These are phyloP conservation scores for Suillus lakei DNA, from an alignment of 768 basidiomycete species.

Conservation along the genomic window DNA sequence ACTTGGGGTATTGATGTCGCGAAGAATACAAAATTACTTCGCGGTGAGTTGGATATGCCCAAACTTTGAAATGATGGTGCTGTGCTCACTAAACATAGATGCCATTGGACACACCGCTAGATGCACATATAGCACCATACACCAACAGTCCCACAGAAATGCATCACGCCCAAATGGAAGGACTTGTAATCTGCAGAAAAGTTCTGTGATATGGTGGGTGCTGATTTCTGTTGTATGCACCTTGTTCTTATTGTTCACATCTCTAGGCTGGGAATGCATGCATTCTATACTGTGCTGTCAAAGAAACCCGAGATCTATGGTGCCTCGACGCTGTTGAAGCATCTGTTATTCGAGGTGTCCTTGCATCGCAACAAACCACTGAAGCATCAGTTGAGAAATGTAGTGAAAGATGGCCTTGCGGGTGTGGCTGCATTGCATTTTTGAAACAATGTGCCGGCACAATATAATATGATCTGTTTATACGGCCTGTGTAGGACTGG, in stretches of 20 bases:
- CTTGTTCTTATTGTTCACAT: slow-evolving; percentile 11
- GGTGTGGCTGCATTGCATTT: slow-evolving; percentile 28
- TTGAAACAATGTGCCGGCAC: too few relatives aligned
- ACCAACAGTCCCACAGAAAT: slow-evolving; percentile 47
- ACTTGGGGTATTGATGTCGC: slow-evolving; percentile 56
- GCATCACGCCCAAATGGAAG: slow-evolving; percentile 43
- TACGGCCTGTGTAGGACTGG: too few relatives aligned
- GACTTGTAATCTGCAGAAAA: slow-evolving; percentile 51
- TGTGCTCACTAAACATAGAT: slow-evolving; percentile 41
- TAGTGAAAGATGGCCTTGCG: slow-evolving; percentile 53
- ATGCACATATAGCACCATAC: slow-evolving; percentile 57
- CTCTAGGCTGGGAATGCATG: slow-evolving; percentile 78
- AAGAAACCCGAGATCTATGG: slow-evolving; percentile 55
- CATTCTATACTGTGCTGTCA: slow-evolving; percentile 71
- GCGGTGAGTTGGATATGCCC: slow-evolving; percentile 44
- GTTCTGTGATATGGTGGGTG: slow-evolving; percentile 64
- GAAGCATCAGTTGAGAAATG: slow-evolving; percentile 46
- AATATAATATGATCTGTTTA: too few relatives aligned
- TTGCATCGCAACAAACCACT: slow-evolving; percentile 49
- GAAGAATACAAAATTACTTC: slow-evolving; percentile 55
- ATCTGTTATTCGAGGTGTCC: slow-evolving; percentile 54
- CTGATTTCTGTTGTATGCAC: not conserved
- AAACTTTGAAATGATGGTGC: not conserved
- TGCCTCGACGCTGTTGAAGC: slow-evolving; percentile 45
- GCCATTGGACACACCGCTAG: slow-evolving; percentile 64